Percentiles rank a stretch among this genome's conserved stretches.
These are phyloP conservation scores for Dendrocalamus sinicus DNA, from an alignment of 176 grass and related monocot genomes.

Conservation along the genomic window DNA sequence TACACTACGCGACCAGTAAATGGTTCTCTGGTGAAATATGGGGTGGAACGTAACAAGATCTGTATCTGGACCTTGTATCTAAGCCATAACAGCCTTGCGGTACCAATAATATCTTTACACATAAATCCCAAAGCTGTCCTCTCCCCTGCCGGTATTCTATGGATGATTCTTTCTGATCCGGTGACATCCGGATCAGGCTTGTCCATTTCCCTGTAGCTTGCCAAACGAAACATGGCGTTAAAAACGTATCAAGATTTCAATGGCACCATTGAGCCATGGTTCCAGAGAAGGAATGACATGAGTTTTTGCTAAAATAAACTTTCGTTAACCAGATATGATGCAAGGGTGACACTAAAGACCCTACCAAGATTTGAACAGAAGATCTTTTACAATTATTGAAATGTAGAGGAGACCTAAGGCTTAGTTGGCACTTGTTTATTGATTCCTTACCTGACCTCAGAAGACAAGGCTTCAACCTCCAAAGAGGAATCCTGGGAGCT, in stretches of 20 bases:
- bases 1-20: slow-evolving; percentile 64
- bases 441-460: slow-evolving; percentile 47
- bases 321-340: not conserved
- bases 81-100: slow-evolving; percentile 59
- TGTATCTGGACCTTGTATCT: slow-evolving; percentile 55
- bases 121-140: slow-evolving; percentile 66
- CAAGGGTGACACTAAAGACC: not conserved
- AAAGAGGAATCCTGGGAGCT: slow-evolving; percentile 49
- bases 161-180: slow-evolving; percentile 59
- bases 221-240: not conserved
- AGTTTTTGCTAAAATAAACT: not conserved
- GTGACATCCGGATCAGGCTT: slow-evolving; percentile 27
- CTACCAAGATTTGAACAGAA: slow-evolving; percentile 2
- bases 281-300: not conserved
- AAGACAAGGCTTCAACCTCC: slow-evolving; percentile 40
- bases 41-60: slow-evolving; percentile 76
- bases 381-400: not conserved
- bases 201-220: slow-evolving; percentile 32
- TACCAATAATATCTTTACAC: slow-evolving; percentile 92
- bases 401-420: not conserved
- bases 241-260: not conserved
- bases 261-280: not conserved
- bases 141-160: slow-evolving; percentile 54
- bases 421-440: slow-evolving; percentile 1
- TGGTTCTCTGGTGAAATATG: slow-evolving; percentile 85